These are phyloP conservation scores for Aspergillus fijiensis DNA, from an alignment of 2,329 filamentous ascomycete genomes.

Conservation along the genomic window DNA sequence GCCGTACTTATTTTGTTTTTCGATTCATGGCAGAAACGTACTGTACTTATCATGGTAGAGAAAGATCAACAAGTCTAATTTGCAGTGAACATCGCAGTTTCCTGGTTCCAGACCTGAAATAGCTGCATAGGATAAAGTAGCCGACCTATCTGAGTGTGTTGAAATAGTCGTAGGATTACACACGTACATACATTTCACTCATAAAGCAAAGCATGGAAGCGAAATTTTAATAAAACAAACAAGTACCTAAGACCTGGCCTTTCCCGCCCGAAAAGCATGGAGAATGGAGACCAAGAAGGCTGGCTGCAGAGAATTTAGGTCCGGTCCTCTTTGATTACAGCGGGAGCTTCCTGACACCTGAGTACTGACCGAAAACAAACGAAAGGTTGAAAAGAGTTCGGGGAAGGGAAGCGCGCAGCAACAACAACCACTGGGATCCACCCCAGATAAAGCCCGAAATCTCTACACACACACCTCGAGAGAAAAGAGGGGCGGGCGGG, in stretches of 20 bases:
- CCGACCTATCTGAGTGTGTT: too few relatives aligned
- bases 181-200: too few relatives aligned
- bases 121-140: too few relatives aligned
- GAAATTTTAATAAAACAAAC: neutral
- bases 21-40: too few relatives aligned
- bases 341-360: neutral
- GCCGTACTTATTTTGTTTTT: too few relatives aligned
- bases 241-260: neutral
- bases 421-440: constrained; percentile 7
- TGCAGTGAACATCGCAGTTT: too few relatives aligned
- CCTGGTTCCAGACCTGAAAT: too few relatives aligned
- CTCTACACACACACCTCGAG: neutral
- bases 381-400: constrained; percentile 7
- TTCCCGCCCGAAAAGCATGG: neutral
- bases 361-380: neutral
- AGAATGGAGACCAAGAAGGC: neutral
- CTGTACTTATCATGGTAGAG: too few relatives aligned
- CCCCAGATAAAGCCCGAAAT: constrained; percentile 24
- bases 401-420: constrained; percentile 8
- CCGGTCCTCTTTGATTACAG: constrained; percentile 3
- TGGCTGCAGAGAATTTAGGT: neutral
- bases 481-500: constrained; percentile 20
- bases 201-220: too few relatives aligned
- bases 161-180: too few relatives aligned
- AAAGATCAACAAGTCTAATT: too few relatives aligned